Conservation (phyloP, 148 eudicot species). For the Selenicereus undatus region DNA sequence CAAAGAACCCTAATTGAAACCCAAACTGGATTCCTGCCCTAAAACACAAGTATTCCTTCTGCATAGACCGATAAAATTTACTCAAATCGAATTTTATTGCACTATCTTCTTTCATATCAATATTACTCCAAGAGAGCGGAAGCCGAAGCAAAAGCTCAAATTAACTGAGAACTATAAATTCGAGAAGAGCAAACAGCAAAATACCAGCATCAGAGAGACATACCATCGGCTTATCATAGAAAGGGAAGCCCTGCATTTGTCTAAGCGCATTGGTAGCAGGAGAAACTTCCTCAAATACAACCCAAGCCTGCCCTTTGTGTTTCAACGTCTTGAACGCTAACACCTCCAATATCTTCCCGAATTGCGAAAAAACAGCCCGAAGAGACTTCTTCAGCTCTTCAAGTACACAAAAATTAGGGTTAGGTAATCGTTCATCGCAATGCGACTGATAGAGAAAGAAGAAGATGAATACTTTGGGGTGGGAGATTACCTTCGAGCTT, state of each 20-base stretch:
- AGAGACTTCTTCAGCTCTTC: slow-evolving; percentile 87
- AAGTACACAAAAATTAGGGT: slow-evolving; percentile 8
- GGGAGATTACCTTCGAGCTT: slow-evolving; percentile 66
- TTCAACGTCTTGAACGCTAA: slow-evolving; percentile 95
- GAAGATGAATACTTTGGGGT: background rate
- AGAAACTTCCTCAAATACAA: slow-evolving; percentile 83
- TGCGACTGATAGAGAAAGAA: background rate
- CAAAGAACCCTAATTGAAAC: background rate
- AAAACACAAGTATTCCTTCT: background rate
- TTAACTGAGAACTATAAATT: background rate
- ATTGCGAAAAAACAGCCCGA: slow-evolving; percentile 85
- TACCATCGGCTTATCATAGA: slow-evolving; percentile 98
- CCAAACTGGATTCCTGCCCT: background rate
- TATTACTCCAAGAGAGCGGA: background rate
- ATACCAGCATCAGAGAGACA: background rate
- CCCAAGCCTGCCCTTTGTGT: slow-evolving; percentile 99
- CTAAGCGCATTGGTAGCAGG: slow-evolving; percentile 83
- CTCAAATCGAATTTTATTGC: background rate
- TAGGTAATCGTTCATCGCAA: background rate
- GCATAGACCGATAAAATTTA: background rate
- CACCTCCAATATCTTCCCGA: slow-evolving; percentile 91
- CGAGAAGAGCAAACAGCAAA: background rate
- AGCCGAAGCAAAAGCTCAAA: background rate
- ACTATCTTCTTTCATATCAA: background rate
- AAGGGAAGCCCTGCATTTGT: slow-evolving; percentile 93